Percentiles rank a stretch among this genome's conserved stretches.
Evolutionary conservation across 352 stramenopile species (phyloP).

Genomic region (Pythium oligandrum): DNA sequence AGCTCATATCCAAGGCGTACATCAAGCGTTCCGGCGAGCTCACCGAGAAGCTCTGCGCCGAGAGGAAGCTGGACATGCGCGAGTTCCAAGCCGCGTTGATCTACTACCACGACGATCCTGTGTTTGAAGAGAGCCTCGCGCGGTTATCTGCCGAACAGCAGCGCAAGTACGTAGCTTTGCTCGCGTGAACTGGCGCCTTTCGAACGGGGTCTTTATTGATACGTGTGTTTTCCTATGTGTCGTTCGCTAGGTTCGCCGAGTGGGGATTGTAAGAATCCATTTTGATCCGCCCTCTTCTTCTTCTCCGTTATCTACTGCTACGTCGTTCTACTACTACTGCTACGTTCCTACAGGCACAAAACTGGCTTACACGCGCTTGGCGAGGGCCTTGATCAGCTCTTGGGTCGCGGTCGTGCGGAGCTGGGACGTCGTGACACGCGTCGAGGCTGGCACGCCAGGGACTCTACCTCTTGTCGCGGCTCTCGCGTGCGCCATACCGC

Average conservation of each 20-base stretch:
- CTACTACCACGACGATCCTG: constrained; percentile 71
- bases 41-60: constrained; percentile 47
- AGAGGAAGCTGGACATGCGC: constrained; percentile 50
- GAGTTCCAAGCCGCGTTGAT: constrained; percentile 72
- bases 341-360: constrained; percentile 2
- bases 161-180: constrained; percentile 34
- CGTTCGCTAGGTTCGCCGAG: constrained; percentile 6
- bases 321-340: constrained; percentile 11
- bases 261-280: no score
- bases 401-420: constrained; percentile 12
- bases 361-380: constrained; percentile 22
- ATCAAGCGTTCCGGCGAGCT: constrained; percentile 54
- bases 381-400: constrained; percentile 17
- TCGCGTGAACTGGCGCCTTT: neutral
- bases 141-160: constrained; percentile 63
- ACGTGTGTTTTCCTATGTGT: constrained; percentile 4
- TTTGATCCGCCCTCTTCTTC: neutral
- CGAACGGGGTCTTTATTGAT: neutral
- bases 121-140: constrained; percentile 59
- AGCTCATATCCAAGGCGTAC: constrained; percentile 59
- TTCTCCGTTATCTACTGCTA: constrained; percentile 9
- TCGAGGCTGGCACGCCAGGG: neutral
- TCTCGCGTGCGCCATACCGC: neutral
- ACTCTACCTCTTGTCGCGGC: neutral
- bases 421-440: constrained; percentile 3